phyloP scores from a whole-genome alignment of 208 protist species.

The Acanthamoeba divionensis region DNA sequence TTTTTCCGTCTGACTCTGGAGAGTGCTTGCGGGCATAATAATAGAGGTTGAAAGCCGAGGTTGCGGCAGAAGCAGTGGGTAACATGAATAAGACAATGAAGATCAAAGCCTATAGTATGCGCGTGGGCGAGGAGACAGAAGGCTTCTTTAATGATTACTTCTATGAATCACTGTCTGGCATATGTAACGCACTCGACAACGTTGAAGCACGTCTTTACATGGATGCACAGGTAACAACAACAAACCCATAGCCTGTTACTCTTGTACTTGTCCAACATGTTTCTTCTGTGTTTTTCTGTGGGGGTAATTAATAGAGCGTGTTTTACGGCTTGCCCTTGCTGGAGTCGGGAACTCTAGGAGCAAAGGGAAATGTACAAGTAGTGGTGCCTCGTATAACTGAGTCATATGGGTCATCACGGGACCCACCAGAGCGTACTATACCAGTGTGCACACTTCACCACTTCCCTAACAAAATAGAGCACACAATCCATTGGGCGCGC shows the following conservation, averaged over 20 bases:
- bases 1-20: not conserved
- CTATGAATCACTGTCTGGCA: constrained; percentile 88
- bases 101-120: constrained; percentile 59
- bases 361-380: constrained; percentile 96
- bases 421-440: constrained; percentile 97
- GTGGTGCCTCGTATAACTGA: constrained; percentile 97
- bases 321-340: constrained; percentile 90
- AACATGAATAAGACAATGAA: constrained; percentile 93
- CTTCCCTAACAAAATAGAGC: constrained; percentile 98
- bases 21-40: not conserved
- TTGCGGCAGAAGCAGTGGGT: constrained; percentile 87
- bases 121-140: constrained; percentile 95
- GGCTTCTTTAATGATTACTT: constrained; percentile 93
- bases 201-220: constrained; percentile 86
- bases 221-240: constrained; percentile 52
- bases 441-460: constrained; percentile 99
- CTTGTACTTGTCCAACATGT: not conserved
- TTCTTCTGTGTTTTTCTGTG: not conserved
- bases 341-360: constrained; percentile 98
- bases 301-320: constrained; percentile 74
- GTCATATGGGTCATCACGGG: constrained; percentile 94
- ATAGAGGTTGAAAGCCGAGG: constrained; percentile 90
- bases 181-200: constrained; percentile 99
- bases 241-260: not conserved
- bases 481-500: constrained; percentile 92